Percentiles rank a stretch among this genome's conserved stretches.
Evolutionary conservation across 495 filamentous ascomycete species (phyloP).

Genomic region (Niebla homalea): DNA sequence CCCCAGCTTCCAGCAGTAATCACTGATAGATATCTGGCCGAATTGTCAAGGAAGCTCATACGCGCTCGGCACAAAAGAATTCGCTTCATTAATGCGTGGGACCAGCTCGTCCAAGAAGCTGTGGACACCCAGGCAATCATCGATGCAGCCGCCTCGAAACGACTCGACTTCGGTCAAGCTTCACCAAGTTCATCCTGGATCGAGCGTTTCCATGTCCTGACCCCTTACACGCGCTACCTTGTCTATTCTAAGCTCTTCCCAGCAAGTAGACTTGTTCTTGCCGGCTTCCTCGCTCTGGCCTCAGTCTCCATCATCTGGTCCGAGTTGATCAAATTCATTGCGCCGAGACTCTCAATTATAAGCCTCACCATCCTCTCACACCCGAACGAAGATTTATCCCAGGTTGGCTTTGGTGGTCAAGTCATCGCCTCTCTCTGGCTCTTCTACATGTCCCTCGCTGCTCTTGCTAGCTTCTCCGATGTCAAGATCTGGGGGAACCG

Average conservation of each 20-base stretch:
- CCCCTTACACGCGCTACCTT: conserved; percentile 72
- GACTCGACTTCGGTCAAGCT: conserved; percentile 55
- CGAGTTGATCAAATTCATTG: conserved; percentile 66
- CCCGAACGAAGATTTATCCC: conserved; percentile 45
- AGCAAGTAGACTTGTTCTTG: conserved; percentile 44
- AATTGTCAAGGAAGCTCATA: conserved; percentile 66
- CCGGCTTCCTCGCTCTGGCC: conserved; percentile 51
- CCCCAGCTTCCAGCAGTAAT: conserved; percentile 59
- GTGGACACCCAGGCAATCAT: conserved; percentile 66
- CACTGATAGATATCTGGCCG: conserved; percentile 84
- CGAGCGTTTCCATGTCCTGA: conserved; percentile 49
- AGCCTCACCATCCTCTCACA: conserved; percentile 76
- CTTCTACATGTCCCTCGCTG: conserved; percentile 80
- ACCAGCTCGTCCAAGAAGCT: conserved; percentile 57
- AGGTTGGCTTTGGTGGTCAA: conserved; percentile 74
- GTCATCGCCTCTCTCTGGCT: conserved; percentile 77
- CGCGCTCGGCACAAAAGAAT: conserved; percentile 70
- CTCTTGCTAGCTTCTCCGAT: conserved; percentile 71
- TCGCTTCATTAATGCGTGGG: conserved; percentile 78
- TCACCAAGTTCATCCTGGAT: conserved; percentile 41
- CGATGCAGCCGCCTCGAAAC: conserved; percentile 68
- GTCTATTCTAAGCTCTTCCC: conserved; percentile 60
- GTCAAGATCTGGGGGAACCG: conserved; percentile 92
- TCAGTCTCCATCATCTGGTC: conserved; percentile 83
- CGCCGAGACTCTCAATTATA: conserved; percentile 67